Conservation (phyloP, 345 rosid species). For the Geranium brycei region DNA sequence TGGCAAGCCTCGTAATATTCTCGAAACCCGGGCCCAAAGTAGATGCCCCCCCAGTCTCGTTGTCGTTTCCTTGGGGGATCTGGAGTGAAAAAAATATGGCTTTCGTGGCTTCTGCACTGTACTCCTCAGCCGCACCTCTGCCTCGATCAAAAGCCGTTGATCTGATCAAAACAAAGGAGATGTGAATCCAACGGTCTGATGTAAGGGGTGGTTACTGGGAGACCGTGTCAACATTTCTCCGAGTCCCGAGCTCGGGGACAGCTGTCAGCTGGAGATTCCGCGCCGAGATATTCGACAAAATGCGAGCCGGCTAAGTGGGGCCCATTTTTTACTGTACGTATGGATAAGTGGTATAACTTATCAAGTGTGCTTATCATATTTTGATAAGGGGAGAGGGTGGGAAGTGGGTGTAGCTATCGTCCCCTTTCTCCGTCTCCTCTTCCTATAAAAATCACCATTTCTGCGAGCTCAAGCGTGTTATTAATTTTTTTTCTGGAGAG, state of each 20-base stretch:
- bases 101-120: too few species aligned
- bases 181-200: background rate
- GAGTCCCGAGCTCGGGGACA: background rate
- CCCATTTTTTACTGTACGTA: constrained; percentile 13
- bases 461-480: constrained; percentile 16
- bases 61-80: too few species aligned
- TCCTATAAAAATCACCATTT: constrained; percentile 34
- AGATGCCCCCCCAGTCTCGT: background rate
- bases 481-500: background rate
- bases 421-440: constrained; percentile 31
- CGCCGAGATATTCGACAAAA: background rate
- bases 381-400: background rate
- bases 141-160: background rate
- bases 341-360: accelerated
- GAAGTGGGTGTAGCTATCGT: accelerated
- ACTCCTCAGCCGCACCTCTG: too few species aligned
- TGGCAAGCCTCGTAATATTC: background rate
- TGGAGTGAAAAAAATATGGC: too few species aligned
- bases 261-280: constrained; percentile 42
- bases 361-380: background rate
- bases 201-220: background rate
- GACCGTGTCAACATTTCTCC: background rate
- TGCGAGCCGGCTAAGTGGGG: constrained; percentile 57
- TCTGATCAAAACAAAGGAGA: too few species aligned
- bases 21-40: background rate